Conservation (phyloP, 805 yeast species). For the Citeromyces nyonsensis region DNA sequence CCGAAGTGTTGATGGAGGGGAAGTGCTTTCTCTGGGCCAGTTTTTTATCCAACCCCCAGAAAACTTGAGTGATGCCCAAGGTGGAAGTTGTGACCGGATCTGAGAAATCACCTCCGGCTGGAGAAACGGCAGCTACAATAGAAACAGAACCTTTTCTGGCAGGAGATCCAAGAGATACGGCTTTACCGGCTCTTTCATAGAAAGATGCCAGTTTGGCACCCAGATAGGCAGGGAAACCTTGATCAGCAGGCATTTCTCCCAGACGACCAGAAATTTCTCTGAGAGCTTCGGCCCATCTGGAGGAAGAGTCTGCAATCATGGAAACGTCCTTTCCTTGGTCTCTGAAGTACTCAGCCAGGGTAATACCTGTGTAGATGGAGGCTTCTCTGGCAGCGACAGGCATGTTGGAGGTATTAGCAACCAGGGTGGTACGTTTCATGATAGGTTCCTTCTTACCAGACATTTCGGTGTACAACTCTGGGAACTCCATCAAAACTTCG, state of each 20-base stretch:
- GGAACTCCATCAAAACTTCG: constrained; percentile 98
- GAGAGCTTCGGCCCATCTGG: constrained; percentile 99
- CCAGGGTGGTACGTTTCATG: constrained; percentile 98
- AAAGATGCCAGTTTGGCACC: constrained; percentile 98
- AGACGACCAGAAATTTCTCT: constrained; percentile 99
- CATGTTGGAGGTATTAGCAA: constrained; percentile 98
- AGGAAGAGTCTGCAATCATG: constrained; percentile 99
- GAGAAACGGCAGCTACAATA: constrained; percentile 99
- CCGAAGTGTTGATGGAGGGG: constrained; percentile 95
- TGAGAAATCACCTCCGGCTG: constrained; percentile 99
- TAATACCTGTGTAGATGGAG: constrained; percentile 96
- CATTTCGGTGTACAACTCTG: constrained; percentile 84
- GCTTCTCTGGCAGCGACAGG: constrained; percentile 99
- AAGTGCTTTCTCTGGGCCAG: constrained; percentile 99
- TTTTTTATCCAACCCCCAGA: constrained; percentile 99
- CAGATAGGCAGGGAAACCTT: constrained; percentile 99
- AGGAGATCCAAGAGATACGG: constrained; percentile 90
- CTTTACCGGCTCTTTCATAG: constrained; percentile 99
- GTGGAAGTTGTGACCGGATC: constrained; percentile 99
- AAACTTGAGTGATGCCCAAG: constrained; percentile 98
- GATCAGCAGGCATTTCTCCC: constrained; percentile 99
- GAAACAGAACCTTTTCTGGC: constrained; percentile 95
- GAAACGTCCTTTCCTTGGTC: constrained; percentile 99
- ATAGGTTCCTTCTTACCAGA: constrained; percentile 94
- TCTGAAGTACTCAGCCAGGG: constrained; percentile 97